phyloP scores from a whole-genome alignment of 2,329 filamentous ascomycete genomes.

The Diaporthe aspalathi region DNA sequence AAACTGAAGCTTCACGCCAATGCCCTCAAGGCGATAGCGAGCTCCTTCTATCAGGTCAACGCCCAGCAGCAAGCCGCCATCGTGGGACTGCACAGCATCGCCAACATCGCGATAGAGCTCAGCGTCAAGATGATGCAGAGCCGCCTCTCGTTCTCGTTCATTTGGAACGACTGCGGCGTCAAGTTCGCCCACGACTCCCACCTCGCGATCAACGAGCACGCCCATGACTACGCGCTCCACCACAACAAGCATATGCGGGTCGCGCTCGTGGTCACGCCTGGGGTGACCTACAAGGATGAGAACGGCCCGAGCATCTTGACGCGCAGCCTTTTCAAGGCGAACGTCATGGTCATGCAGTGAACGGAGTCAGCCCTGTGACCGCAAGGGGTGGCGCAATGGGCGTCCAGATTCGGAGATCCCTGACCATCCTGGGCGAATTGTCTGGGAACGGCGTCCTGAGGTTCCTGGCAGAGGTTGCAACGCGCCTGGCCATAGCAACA shows the following conservation, averaged over 20 bases:
- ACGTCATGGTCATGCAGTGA: conserved; percentile 62
- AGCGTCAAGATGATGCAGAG: conserved; percentile 60
- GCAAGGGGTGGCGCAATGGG: background rate
- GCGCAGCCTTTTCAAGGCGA: conserved; percentile 57
- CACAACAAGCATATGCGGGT: conserved; percentile 62
- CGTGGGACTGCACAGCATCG: conserved; percentile 56
- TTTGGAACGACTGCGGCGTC: conserved; percentile 61
- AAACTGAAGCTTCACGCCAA: conserved; percentile 42
- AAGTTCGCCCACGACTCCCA: conserved; percentile 62
- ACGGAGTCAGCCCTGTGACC: too few relatives aligned
- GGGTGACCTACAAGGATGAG: conserved; percentile 66
- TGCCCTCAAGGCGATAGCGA: conserved; percentile 50
- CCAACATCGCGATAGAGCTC: conserved; percentile 56
- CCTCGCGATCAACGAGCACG: conserved; percentile 57
- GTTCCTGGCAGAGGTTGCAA: background rate
- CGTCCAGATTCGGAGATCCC: background rate
- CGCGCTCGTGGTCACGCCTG: conserved; percentile 65
- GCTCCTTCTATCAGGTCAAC: conserved; percentile 58
- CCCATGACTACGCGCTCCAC: conserved; percentile 58
- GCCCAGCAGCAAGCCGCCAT: conserved; percentile 51
- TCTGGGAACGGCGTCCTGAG: background rate
- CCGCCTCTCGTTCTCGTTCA: conserved; percentile 48
- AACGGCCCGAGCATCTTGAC: conserved; percentile 57
- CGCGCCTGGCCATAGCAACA: background rate
- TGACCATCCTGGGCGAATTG: background rate